phyloP scores from a whole-genome alignment of 805 yeast species.

The Kazachstania psychrophila region DNA sequence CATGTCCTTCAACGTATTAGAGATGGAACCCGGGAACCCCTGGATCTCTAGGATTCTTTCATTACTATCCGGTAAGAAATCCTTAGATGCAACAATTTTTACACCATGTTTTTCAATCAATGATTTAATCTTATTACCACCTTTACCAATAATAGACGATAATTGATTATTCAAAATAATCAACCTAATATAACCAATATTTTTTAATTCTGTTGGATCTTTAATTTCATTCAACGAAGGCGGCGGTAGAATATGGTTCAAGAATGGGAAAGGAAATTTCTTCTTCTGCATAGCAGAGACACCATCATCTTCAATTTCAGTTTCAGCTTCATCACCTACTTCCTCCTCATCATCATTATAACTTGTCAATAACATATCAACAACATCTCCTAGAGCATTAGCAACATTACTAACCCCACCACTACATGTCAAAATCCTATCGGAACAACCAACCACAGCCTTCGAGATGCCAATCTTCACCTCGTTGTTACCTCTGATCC shows the following conservation, averaged over 20 bases:
- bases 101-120: slow-evolving; percentile 52
- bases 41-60: slow-evolving; percentile 84
- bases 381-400: slow-evolving; percentile 58
- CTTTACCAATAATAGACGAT: slow-evolving; percentile 83
- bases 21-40: slow-evolving; percentile 60
- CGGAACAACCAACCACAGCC: slow-evolving; percentile 69
- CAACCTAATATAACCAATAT: slow-evolving; percentile 43
- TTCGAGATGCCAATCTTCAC: slow-evolving; percentile 85
- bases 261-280: slow-evolving; percentile 39
- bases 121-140: slow-evolving; percentile 70
- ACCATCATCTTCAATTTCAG: slow-evolving; percentile 11
- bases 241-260: slow-evolving; percentile 27
- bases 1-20: slow-evolving; percentile 53
- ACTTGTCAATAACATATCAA: slow-evolving; percentile 34
- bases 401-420: slow-evolving; percentile 66
- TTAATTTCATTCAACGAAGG: slow-evolving; percentile 24
- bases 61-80: slow-evolving; percentile 67
- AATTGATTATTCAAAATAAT: slow-evolving; percentile 76
- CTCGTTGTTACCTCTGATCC: slow-evolving; percentile 60
- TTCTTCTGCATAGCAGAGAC: slow-evolving; percentile 14
- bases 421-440: slow-evolving; percentile 69
- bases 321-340: too few relatives aligned
- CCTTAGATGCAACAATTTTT: slow-evolving; percentile 81
- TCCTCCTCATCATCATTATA: slow-evolving; percentile 4
- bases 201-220: slow-evolving; percentile 18